These are phyloP conservation scores for Dictyostelium discoideum DNA, from an alignment of 78 protist species.

Conservation along the genomic window DNA sequence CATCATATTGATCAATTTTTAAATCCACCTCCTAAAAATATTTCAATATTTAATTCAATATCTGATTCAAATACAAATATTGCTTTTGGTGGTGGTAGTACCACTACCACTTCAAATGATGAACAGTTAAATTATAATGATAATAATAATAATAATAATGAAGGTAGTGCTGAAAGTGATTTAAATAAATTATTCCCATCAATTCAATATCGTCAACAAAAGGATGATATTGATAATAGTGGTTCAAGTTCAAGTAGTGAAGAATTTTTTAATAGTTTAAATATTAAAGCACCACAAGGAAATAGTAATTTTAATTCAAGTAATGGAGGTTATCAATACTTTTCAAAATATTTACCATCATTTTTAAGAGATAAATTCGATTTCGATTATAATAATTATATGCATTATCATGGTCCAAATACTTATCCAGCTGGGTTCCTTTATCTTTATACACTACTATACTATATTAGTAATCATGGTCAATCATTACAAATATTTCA, in stretches of 20 bases:
- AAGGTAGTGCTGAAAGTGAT: background rate
- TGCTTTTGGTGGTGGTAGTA: background rate
- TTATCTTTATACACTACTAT: constrained; percentile 24
- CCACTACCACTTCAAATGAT: background rate
- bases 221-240: background rate
- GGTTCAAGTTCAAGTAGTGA: constrained; percentile 2
- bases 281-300: background rate
- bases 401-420: constrained; percentile 86
- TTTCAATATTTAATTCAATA: background rate
- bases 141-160: background rate
- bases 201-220: background rate
- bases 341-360: background rate
- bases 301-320: background rate
- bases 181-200: background rate
- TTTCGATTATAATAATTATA: constrained; percentile 56
- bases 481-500: constrained; percentile 46
- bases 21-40: constrained; percentile 14
- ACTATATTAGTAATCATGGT: constrained; percentile 7
- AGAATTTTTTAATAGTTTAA: background rate
- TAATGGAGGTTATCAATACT: background rate
- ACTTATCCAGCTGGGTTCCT: constrained; percentile 81
- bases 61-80: background rate
- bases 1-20: constrained; percentile 65
- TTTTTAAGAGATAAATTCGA: background rate
- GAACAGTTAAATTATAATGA: background rate